Evolutionary conservation across 2,329 filamentous ascomycete species (phyloP), one percentile per base, ranked within the genome.

Genomic region (Boeremia exigua): DNA sequence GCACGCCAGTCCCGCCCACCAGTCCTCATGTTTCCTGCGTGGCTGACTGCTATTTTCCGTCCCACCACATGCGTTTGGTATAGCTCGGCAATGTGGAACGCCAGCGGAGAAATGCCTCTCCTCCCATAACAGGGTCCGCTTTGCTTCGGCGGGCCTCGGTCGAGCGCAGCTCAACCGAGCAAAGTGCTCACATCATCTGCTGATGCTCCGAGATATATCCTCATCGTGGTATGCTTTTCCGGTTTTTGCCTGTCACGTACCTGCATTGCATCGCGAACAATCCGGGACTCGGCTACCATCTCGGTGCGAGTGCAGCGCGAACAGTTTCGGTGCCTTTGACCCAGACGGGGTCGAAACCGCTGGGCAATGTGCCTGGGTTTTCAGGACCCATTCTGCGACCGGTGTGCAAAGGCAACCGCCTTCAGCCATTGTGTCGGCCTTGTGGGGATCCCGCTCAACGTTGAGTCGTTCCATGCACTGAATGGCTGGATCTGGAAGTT

Each of bases 401-500:
- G 42, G 42, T 48, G 30, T 56, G 27, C 15, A 40, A 32, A 30
- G 34, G 29, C 11, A 42, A 30, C 30, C 30, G 15, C 38, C 23
- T 50, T 44, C 32, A 47, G 30, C 50, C 28, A 48, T 38, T 63
- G 58, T 59, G 36, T 61, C 58, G 57, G 40, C 49, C 40, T 45
- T 50, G 61, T 63, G 61, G 61, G 52, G 58, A 51, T 47, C 25
- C 23, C 43, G 33, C 46, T 46, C 32, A 17, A 36, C 28, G 38
- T 40, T 39, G 45, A 62, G 42, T 57, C 52, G 37, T 42, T 50
- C 17, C 40, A 36, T 38, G 56, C 55, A 52, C 45, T 33, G 39
- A 46, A 54, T 59, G 49, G 45, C 59, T 55, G 33, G 23, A 59
- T 57, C 30, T 52, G 53, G 56, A 55, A 61, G 49, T 32, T 53